A percentile compares a stretch with the other conserved stretches of the same genome.
These are phyloP conservation scores for Keithomyces neogunnii DNA, from an alignment of 2,329 filamentous ascomycete genomes.

Conservation along the genomic window DNA sequence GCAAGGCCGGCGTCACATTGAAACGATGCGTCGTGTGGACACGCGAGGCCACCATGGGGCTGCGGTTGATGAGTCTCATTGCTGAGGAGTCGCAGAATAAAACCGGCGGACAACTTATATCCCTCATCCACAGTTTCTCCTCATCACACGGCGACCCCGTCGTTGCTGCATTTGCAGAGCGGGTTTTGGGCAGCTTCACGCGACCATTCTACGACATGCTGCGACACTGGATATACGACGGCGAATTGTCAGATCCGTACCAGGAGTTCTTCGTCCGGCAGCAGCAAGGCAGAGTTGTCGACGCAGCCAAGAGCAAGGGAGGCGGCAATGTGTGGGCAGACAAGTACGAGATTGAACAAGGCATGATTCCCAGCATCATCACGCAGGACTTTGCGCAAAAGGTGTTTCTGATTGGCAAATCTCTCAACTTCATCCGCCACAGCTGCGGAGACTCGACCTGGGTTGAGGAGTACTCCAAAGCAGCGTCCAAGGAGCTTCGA, in stretches of 20 bases:
- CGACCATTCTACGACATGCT: constrained; percentile 95
- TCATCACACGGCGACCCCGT: constrained; percentile 93
- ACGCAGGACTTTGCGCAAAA: constrained; percentile 91
- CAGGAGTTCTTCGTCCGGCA: constrained; percentile 92
- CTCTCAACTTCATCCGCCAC: constrained; percentile 94
- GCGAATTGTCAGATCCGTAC: constrained; percentile 93
- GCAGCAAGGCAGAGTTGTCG: constrained; percentile 47
- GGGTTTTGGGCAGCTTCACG: constrained; percentile 78
- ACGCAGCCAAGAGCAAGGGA: constrained; percentile 45
- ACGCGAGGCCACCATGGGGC: constrained; percentile 88
- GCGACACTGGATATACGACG: constrained; percentile 95
- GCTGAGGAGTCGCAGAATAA: constrained; percentile 78
- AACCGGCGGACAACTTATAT: constrained; percentile 86
- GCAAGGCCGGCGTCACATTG: constrained; percentile 83
- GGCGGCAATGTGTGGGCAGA: constrained; percentile 96
- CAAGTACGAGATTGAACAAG: constrained; percentile 79
- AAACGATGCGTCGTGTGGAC: constrained; percentile 98
- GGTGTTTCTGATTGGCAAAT: constrained; percentile 95
- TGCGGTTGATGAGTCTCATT: constrained; percentile 88
- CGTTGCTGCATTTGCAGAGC: constrained; percentile 86
- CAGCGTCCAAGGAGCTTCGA: constrained; percentile 79
- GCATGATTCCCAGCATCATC: constrained; percentile 89
- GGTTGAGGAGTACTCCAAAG: constrained; percentile 94
- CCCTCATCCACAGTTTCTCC: constrained; percentile 86
- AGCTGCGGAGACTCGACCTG: constrained; percentile 89